Evolutionary conservation across 805 yeast genomes (phyloP).

Genomic region (Candida mattraensis): DNA sequence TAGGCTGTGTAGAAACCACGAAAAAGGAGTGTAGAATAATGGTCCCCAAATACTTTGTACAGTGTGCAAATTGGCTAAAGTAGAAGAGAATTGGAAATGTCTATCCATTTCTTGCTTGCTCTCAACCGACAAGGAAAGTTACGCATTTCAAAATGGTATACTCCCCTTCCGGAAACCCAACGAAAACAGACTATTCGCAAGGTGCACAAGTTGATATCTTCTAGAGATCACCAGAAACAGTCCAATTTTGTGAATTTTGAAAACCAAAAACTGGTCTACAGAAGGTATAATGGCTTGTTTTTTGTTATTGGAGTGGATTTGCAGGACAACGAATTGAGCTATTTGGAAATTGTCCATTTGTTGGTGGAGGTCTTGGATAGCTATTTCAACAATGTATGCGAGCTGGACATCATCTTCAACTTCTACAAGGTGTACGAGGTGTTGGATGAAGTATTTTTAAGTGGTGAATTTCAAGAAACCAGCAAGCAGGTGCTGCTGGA

Average conservation of each 20-base stretch:
- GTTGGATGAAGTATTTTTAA: constrained; percentile 82
- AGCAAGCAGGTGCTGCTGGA: constrained; percentile 67
- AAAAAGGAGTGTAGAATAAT: not conserved
- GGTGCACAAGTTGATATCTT: constrained; percentile 74
- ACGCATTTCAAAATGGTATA: constrained; percentile 78
- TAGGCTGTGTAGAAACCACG: too few relatives aligned
- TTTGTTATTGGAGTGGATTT: constrained; percentile 81
- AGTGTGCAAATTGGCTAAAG: not conserved
- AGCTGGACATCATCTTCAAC: constrained; percentile 88
- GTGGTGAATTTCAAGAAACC: constrained; percentile 89
- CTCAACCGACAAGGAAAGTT: constrained; percentile 94
- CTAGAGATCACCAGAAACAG: constrained; percentile 82
- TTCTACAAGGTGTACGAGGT: constrained; percentile 81
- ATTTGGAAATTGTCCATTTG: constrained; percentile 80
- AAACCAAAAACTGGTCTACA: constrained; percentile 69
- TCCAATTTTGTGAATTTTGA: constrained; percentile 45
- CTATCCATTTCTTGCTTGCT: constrained; percentile 75
- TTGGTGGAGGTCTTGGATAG: constrained; percentile 86
- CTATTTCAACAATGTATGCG: constrained; percentile 89
- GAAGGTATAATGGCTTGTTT: constrained; percentile 89
- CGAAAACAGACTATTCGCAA: constrained; percentile 52
- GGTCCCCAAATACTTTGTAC: not conserved
- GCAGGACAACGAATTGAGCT: constrained; percentile 79
- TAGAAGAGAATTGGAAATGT: constrained; percentile 44
- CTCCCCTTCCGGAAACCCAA: constrained; percentile 38